Conservation (phyloP, 2,329 filamentous ascomycete genomes). For the Fusarium sp. region DNA sequence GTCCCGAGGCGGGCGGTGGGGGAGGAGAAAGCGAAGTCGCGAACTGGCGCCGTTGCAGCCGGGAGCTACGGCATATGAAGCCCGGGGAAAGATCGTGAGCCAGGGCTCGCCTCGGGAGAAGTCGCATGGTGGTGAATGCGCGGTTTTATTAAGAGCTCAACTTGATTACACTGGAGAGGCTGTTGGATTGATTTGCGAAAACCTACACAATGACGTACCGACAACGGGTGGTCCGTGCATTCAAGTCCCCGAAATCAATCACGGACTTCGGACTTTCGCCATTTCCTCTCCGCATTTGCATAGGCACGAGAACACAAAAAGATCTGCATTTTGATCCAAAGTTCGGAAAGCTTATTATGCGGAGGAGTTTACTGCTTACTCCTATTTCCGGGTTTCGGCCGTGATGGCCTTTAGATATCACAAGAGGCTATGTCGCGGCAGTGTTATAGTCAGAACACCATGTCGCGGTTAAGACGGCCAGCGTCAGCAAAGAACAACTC, state of each 20-base stretch:
- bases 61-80: constrained; percentile 48
- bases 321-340: constrained; percentile 13
- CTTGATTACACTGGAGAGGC: constrained; percentile 13
- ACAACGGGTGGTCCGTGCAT: constrained; percentile 32
- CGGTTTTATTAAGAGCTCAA: constrained; percentile 11
- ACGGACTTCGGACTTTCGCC: constrained; percentile 32
- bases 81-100: constrained; percentile 25
- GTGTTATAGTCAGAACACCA: background rate
- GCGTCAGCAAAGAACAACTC: background rate
- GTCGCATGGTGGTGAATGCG: constrained; percentile 36
- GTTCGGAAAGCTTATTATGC: constrained; percentile 8
- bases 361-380: background rate
- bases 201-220: constrained; percentile 40
- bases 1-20: constrained; percentile 57
- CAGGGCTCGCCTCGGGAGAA: constrained; percentile 40
- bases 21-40: constrained; percentile 48
- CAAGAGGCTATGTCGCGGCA: background rate
- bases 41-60: constrained; percentile 48
- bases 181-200: constrained; percentile 31
- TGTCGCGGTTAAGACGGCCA: background rate
- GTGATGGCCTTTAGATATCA: background rate
- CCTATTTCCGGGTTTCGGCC: constrained; percentile 10
- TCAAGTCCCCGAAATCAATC: background rate
- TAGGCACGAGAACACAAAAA: constrained; percentile 1
- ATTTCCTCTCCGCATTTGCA: background rate